These are phyloP conservation scores for Pezicula carpinea DNA, from an alignment of 2,329 filamentous ascomycete genomes.

Conservation along the genomic window DNA sequence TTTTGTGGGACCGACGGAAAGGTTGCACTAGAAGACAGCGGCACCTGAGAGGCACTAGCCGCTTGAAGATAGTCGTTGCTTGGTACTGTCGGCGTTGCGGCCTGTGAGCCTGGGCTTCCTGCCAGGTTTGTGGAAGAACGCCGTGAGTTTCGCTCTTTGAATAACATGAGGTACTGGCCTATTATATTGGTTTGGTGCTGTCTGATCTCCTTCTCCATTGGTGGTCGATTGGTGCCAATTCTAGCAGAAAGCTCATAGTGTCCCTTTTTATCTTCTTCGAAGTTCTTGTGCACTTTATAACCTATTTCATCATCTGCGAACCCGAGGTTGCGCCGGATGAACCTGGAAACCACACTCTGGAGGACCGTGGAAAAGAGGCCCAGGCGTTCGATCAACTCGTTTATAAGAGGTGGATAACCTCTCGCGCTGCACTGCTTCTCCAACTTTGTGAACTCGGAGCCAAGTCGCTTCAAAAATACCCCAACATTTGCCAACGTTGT, in stretches of 20 bases:
- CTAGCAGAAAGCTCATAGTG: constrained; percentile 25
- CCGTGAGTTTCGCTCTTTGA: constrained; percentile 9
- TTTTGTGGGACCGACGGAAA: background rate
- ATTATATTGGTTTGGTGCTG: constrained; percentile 18
- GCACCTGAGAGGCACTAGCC: background rate
- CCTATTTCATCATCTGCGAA: constrained; percentile 31
- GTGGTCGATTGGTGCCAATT: constrained; percentile 20
- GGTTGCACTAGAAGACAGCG: background rate
- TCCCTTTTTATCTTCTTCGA: constrained; percentile 31
- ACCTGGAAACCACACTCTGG: constrained; percentile 49
- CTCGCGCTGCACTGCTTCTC: constrained; percentile 31
- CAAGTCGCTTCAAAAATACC: constrained; percentile 39
- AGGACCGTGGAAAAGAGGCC: constrained; percentile 45
- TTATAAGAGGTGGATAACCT: constrained; percentile 49
- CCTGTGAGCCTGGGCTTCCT: constrained; percentile 3
- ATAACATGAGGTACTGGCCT: constrained; percentile 16
- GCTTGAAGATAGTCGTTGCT: background rate
- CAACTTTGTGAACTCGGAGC: constrained; percentile 34
- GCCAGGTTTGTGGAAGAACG: constrained; percentile 3
- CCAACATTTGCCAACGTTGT: constrained; percentile 32
- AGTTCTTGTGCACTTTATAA: constrained; percentile 31
- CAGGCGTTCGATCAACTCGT: constrained; percentile 47
- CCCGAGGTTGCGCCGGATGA: constrained; percentile 43
- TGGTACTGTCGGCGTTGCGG: constrained; percentile 7
- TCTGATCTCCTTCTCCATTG: constrained; percentile 20